Conservation (phyloP, 495 filamentous ascomycete species). For the Xylaria flabelliformis region DNA sequence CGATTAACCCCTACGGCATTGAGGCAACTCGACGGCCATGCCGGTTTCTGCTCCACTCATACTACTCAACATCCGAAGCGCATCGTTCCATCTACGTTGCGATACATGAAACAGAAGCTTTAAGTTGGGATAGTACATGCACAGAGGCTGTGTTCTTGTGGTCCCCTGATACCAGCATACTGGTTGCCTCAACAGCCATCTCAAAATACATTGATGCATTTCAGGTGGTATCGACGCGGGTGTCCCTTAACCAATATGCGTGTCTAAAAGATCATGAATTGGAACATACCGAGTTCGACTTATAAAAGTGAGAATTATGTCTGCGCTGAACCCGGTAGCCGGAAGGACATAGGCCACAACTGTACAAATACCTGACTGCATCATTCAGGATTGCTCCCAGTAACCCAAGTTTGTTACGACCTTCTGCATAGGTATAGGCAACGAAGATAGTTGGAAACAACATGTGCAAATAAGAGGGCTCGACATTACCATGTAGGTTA, state of each 20-base stretch:
- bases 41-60: not conserved
- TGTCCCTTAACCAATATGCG: no score
- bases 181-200: not conserved
- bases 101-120: not conserved
- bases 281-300: not conserved
- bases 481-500: no score
- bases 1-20: not conserved
- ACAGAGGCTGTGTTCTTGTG: conserved; percentile 1
- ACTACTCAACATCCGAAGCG: not conserved
- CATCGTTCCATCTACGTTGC: not conserved
- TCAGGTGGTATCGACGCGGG: not conserved
- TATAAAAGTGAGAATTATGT: not conserved
- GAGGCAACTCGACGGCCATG: conserved; percentile 22
- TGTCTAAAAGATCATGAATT: not conserved
- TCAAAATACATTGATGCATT: not conserved
- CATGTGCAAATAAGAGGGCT: not conserved
- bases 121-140: not conserved
- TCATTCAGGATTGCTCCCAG: not conserved
- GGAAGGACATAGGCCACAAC: not conserved
- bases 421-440: not conserved
- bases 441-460: not conserved
- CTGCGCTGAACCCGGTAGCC: not conserved
- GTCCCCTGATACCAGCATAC: not conserved
- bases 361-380: not conserved
- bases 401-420: not conserved